Evolutionary conservation across 1,284 basidiomycete genomes (phyloP).

Genomic region (Rhodotorula sp.): DNA sequence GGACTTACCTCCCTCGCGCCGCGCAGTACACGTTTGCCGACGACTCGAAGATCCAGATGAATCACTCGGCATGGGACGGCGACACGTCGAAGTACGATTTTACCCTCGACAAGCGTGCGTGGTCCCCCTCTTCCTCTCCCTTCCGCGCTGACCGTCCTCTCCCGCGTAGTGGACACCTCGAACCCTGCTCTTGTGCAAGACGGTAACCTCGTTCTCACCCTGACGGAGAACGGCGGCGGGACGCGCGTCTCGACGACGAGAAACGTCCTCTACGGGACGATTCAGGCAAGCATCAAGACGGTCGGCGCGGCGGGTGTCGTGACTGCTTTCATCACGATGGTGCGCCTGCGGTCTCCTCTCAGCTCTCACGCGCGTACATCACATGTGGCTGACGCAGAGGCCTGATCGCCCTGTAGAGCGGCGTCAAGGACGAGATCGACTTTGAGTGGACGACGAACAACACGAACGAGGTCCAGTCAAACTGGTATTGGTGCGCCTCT

Average conservation of each 20-base stretch:
- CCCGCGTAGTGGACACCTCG: constrained; percentile 17
- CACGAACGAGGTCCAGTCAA: constrained; percentile 25
- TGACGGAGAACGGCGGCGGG: constrained; percentile 37
- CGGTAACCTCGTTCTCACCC: constrained; percentile 27
- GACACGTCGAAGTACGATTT: constrained; percentile 35
- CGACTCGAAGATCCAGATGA: constrained; percentile 24
- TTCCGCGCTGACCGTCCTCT: too few relatives aligned
- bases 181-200: constrained; percentile 32
- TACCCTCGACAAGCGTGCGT: constrained; percentile 31
- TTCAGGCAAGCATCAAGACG: constrained; percentile 32
- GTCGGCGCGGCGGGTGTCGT: constrained; percentile 33
- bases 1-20: not conserved
- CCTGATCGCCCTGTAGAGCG: too few relatives aligned
- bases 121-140: not conserved
- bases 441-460: constrained; percentile 34
- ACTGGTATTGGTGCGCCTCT: constrained; percentile 11
- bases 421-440: constrained; percentile 43
- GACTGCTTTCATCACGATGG: constrained; percentile 42
- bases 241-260: constrained; percentile 38
- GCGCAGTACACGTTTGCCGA: constrained; percentile 41
- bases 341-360: not conserved
- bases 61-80: constrained; percentile 29
- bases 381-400: too few relatives aligned
- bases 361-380: too few relatives aligned
- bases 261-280: constrained; percentile 34